A percentile compares a stretch with the other conserved stretches of the same genome.
phyloP scores from a whole-genome alignment of 2,329 filamentous ascomycete genomes.

The Myriosclerotinia duriaeana region DNA sequence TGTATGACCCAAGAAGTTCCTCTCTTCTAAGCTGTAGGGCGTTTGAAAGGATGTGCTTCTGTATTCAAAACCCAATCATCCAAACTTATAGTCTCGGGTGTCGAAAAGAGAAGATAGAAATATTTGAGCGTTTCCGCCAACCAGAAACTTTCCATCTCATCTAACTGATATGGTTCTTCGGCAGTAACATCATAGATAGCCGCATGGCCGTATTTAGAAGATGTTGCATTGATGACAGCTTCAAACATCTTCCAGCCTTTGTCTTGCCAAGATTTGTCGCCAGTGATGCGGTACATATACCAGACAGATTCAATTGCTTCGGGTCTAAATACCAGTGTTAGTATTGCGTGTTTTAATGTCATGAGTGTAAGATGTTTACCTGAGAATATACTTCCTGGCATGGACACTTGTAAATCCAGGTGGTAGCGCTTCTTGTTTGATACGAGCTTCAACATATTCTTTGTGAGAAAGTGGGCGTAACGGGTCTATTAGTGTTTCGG shows the following conservation, averaged over 20 bases:
- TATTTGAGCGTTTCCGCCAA: conserved; percentile 89
- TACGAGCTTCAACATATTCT: conserved; percentile 51
- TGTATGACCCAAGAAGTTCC: background rate
- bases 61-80: conserved; percentile 63
- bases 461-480: conserved; percentile 47
- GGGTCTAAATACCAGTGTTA: conserved; percentile 30
- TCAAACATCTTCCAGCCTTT: conserved; percentile 86
- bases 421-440: conserved; percentile 49
- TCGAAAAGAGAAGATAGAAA: conserved; percentile 78
- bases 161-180: conserved; percentile 46
- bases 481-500: conserved; percentile 29
- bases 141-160: conserved; percentile 89
- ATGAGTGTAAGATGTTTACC: conserved; percentile 47
- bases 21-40: conserved; percentile 28
- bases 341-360: conserved; percentile 19
- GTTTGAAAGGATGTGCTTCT: conserved; percentile 43
- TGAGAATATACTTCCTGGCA: conserved; percentile 57
- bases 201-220: conserved; percentile 65
- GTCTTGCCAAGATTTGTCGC: conserved; percentile 71
- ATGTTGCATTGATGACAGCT: conserved; percentile 65
- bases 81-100: conserved; percentile 60
- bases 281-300: conserved; percentile 88
- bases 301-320: conserved; percentile 88
- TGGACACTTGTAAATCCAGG: conserved; percentile 52
- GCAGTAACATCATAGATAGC: conserved; percentile 65